phyloP scores from a whole-genome alignment of 2,329 filamentous ascomycete genomes.

The Cytospora piceae region DNA sequence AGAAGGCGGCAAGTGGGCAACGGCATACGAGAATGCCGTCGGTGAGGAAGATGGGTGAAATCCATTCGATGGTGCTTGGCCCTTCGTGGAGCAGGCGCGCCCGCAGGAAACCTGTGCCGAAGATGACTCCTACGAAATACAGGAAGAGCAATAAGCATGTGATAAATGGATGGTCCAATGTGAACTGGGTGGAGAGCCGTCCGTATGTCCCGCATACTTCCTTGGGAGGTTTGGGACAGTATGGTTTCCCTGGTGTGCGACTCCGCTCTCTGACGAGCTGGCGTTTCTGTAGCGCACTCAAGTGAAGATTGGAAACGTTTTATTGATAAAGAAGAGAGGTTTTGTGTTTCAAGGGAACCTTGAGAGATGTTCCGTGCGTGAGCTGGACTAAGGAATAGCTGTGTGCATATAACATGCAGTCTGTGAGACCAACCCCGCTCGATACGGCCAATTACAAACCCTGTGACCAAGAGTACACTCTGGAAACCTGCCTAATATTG shows the following conservation, averaged over 20 bases:
- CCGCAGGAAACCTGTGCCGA: neutral
- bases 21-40: slow-evolving; percentile 15
- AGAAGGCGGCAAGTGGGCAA: neutral
- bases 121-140: neutral
- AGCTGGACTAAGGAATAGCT: neutral
- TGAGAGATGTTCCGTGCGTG: neutral
- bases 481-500: too few relatives aligned
- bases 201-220: neutral
- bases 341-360: neutral
- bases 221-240: neutral
- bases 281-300: neutral
- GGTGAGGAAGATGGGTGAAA: neutral
- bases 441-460: neutral
- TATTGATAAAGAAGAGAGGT: neutral
- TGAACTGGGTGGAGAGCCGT: neutral
- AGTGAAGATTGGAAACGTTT: too few relatives aligned
- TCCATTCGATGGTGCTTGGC: neutral
- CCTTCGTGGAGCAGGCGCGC: too few relatives aligned
- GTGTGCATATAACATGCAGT: neutral
- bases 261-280: neutral
- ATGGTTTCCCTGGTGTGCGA: neutral
- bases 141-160: neutral
- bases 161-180: neutral
- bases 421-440: neutral
- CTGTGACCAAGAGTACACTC: too few relatives aligned